Conservation (phyloP, 371 early-diverging fungal genomes). For the Mortierella sp. region DNA sequence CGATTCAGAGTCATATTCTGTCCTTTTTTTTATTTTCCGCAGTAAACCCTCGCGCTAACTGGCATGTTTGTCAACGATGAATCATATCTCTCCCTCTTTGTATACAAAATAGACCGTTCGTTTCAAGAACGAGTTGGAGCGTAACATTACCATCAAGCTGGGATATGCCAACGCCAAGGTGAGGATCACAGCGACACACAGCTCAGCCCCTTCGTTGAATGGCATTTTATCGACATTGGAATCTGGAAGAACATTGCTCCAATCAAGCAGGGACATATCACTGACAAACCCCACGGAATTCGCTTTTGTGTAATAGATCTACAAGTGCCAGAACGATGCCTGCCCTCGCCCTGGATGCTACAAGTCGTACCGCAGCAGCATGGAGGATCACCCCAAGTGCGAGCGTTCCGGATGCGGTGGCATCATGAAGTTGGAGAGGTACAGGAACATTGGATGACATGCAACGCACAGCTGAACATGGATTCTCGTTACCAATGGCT, state of each 20-base stretch:
- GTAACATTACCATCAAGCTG: conserved; percentile 99
- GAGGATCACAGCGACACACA: conserved; percentile 1
- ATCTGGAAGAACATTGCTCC: not conserved
- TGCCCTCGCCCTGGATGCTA: conserved; percentile 99
- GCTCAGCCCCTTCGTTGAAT: not conserved
- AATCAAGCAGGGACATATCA: not conserved
- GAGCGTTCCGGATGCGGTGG: conserved; percentile 93
- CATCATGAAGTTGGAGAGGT: conserved; percentile 85
- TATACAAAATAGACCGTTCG: conserved; percentile 87
- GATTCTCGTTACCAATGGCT: not conserved
- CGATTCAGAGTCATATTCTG: conserved; percentile 4
- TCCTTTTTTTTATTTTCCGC: conserved; percentile 6
- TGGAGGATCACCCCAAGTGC: conserved; percentile 93
- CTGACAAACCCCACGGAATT: not conserved
- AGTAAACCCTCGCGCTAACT: conserved; percentile 10
- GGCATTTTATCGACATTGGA: not conserved
- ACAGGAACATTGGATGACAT: conserved; percentile 23
- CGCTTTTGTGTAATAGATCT: conserved; percentile 70
- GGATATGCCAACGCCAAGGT: conserved; percentile 99
- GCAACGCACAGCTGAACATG: not conserved
- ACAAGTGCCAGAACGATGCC: conserved; percentile 93
- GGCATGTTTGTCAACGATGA: not conserved
- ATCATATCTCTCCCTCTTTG: not conserved
- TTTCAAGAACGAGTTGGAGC: conserved; percentile 99
- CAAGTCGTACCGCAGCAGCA: conserved; percentile 87